Conservation (phyloP, 768 basidiomycete species). For the Mycena chlorophos region DNA sequence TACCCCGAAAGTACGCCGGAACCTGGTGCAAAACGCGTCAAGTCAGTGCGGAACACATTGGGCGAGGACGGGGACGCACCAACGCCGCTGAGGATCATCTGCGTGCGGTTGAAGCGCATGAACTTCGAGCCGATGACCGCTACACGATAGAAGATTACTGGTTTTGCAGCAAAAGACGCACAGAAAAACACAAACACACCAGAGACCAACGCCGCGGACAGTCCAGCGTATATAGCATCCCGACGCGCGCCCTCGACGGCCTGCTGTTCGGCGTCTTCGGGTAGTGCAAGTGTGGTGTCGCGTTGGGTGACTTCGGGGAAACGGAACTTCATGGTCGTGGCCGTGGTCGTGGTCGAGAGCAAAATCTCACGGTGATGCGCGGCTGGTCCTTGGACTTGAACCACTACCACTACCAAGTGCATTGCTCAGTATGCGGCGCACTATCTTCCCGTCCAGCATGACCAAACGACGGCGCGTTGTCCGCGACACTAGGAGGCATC, state of each 20-base stretch:
- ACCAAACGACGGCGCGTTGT: too few relatives aligned
- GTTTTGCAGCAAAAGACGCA: not conserved
- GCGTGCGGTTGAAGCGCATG: slow-evolving; percentile 15
- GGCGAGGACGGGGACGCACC: not conserved
- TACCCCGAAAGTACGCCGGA: slow-evolving; percentile 11
- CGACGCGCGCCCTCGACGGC: slow-evolving; percentile 11
- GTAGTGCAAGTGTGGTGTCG: slow-evolving; percentile 14
- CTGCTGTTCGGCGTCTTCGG: slow-evolving; percentile 17
- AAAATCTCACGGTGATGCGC: too few relatives aligned
- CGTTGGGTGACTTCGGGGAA: slow-evolving; percentile 13
- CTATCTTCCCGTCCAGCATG: too few relatives aligned
- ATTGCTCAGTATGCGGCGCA: too few relatives aligned
- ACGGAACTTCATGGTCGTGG: slow-evolving; percentile 8
- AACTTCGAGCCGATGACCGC: slow-evolving; percentile 19
- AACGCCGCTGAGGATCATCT: slow-evolving; percentile 16
- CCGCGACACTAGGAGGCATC: too few relatives aligned
- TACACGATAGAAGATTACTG: not conserved
- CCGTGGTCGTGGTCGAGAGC: not conserved
- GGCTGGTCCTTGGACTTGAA: not conserved
- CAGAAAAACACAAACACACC: not conserved
- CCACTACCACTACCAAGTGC: too few relatives aligned
- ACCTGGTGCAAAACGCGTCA: not conserved
- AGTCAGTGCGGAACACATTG: not conserved
- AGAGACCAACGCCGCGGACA: slow-evolving; percentile 17
- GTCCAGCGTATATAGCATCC: slow-evolving; percentile 17